A percentile compares a stretch with the other conserved stretches of the same genome.
Conservation (phyloP, 2,329 filamentous ascomycete species). For the Penicillium griseofulvum region DNA sequence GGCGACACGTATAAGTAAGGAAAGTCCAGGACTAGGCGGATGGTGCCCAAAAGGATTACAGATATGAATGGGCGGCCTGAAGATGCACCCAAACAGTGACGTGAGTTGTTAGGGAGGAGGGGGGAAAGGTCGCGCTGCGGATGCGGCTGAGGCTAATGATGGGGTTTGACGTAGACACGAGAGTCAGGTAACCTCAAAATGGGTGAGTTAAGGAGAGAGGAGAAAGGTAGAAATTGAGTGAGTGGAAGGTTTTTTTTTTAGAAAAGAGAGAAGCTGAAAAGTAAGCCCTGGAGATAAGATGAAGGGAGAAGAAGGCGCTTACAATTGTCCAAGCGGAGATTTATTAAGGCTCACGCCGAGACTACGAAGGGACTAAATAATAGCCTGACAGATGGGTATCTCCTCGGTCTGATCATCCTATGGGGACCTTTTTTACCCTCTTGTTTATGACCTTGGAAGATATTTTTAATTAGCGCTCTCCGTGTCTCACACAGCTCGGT, state of each 20-base stretch:
- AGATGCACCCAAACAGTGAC: slow-evolving; percentile 19
- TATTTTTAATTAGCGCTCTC: slow-evolving; percentile 23
- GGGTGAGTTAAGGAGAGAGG: background rate
- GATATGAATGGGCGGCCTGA: slow-evolving; percentile 15
- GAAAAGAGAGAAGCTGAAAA: slow-evolving; percentile 11
- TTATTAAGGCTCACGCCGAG: slow-evolving; percentile 16
- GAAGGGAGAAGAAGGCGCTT: slow-evolving; percentile 18
- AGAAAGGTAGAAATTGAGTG: slow-evolving; percentile 5
- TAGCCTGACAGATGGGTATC: slow-evolving; percentile 3
- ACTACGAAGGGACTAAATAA: background rate
- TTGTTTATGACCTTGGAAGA: background rate
- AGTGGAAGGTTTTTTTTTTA: background rate
- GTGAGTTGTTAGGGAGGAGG: slow-evolving; percentile 11
- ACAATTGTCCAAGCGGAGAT: slow-evolving; percentile 16
- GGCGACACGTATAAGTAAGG: slow-evolving; percentile 14
- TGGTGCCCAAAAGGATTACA: slow-evolving; percentile 14
- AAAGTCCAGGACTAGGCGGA: slow-evolving; percentile 12
- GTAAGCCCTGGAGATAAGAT: slow-evolving; percentile 9
- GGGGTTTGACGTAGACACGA: slow-evolving; percentile 7
- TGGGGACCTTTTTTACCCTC: background rate
- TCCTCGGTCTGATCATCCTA: slow-evolving; percentile 10
- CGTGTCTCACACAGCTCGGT: slow-evolving; percentile 15
- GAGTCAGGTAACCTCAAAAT: slow-evolving; percentile 3
- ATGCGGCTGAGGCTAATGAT: slow-evolving; percentile 27
- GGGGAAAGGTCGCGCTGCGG: slow-evolving; percentile 28